Percentiles rank a stretch among this genome's conserved stretches.
Conservation (phyloP, 345 rosid species). For the Salix arbutifolia region DNA sequence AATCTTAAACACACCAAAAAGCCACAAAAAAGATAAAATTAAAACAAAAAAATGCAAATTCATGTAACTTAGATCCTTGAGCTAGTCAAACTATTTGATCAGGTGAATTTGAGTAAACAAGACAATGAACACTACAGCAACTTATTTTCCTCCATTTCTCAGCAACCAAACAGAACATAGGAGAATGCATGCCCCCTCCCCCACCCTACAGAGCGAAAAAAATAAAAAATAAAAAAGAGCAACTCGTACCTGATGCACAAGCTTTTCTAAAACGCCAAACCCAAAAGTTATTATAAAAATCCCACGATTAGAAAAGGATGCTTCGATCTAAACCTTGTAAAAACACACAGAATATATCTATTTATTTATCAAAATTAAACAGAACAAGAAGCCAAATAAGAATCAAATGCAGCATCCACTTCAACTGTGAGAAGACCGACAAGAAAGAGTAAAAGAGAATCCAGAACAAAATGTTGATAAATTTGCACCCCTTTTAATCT, state of each 20-base stretch:
- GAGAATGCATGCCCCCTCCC: neutral
- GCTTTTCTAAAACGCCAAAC: constrained; percentile 15
- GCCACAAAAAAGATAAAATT: neutral
- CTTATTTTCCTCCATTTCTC: constrained; percentile 7
- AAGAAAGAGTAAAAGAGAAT: constrained; percentile 20
- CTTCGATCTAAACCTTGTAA: constrained; percentile 42
- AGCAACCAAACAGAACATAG: constrained; percentile 11
- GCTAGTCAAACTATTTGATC: constrained; percentile 5
- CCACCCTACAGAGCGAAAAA: neutral
- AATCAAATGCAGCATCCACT: constrained; percentile 11
- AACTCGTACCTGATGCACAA: constrained; percentile 28
- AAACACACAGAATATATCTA: neutral
- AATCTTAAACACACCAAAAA: neutral
- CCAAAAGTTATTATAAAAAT: constrained; percentile 21
- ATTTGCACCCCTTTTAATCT: neutral
- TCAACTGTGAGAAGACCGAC: constrained; percentile 9
- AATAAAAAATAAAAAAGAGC: neutral
- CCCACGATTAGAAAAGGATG: neutral
- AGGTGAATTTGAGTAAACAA: constrained; percentile 9
- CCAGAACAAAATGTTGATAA: constrained; percentile 21
- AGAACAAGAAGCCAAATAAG: constrained; percentile 23
- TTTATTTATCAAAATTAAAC: constrained; percentile 19
- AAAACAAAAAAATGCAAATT: neutral
- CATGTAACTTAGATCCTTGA: constrained; percentile 1
- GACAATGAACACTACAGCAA: constrained; percentile 22